A percentile compares a stretch with the other conserved stretches of the same genome.
These are phyloP conservation scores for Citrus reticulata DNA, from an alignment of 345 rosid genomes.

Conservation along the genomic window DNA sequence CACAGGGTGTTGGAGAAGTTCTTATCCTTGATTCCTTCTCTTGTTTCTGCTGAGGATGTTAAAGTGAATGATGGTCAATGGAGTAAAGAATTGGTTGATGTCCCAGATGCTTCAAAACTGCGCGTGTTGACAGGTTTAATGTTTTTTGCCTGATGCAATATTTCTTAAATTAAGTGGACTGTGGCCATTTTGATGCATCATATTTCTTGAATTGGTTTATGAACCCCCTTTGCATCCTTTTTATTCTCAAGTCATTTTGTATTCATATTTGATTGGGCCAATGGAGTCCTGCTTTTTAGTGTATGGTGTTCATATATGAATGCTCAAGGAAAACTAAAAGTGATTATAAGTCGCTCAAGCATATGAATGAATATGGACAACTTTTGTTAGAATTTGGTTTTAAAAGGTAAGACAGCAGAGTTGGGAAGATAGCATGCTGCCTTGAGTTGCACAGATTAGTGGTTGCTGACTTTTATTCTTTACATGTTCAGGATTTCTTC, in stretches of 20 bases:
- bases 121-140: slow-evolving; percentile 63
- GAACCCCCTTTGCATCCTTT: too few species aligned
- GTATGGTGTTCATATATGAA: neutral
- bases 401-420: neutral
- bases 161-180: too few species aligned
- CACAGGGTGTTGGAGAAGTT: slow-evolving; percentile 56
- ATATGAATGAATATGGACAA: neutral
- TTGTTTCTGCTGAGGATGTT: slow-evolving; percentile 37
- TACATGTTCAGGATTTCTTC: slow-evolving; percentile 53
- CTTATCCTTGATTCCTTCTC: slow-evolving; percentile 53
- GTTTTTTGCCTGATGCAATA: slow-evolving; percentile 1
- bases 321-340: neutral
- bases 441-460: neutral
- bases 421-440: neutral
- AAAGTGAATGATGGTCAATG: slow-evolving; percentile 44
- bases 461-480: neutral
- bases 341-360: neutral
- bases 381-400: neutral
- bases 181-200: neutral
- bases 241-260: too few species aligned
- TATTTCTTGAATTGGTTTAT: neutral
- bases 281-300: neutral
- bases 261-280: too few species aligned
- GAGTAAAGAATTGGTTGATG: slow-evolving; percentile 44
- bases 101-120: slow-evolving; percentile 45